Evolutionary conservation across 2,329 filamentous ascomycete species (phyloP).

Genomic region (Pyricularia grisea): DNA sequence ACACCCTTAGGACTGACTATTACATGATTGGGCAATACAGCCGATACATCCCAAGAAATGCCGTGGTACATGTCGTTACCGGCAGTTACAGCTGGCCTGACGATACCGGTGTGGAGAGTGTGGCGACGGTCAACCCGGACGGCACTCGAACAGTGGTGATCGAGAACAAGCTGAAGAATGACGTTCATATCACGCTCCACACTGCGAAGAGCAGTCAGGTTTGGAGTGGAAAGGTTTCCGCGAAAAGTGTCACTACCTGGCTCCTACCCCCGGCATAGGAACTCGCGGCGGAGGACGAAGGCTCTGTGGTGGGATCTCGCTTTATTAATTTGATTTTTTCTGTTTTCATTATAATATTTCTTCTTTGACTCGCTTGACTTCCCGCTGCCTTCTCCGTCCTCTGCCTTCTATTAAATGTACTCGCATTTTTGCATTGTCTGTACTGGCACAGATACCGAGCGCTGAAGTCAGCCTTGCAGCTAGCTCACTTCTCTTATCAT

Average conservation of each 20-base stretch:
- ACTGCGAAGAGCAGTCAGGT: slow-evolving; percentile 20
- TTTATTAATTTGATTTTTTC: background rate
- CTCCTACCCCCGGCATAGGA: slow-evolving; percentile 20
- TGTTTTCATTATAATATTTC: background rate
- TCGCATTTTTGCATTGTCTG: background rate
- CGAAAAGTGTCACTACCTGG: slow-evolving; percentile 28
- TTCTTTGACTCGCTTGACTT: background rate
- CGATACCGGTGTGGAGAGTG: slow-evolving; percentile 29
- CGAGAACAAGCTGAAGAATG: slow-evolving; percentile 35
- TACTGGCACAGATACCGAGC: too few species aligned
- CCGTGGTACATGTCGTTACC: slow-evolving; percentile 27
- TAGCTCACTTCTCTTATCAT: background rate
- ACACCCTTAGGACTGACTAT: slow-evolving; percentile 37
- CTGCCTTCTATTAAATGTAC: background rate
- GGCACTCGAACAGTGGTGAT: slow-evolving; percentile 33
- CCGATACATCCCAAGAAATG: slow-evolving; percentile 35
- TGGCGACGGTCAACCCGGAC: slow-evolving; percentile 37
- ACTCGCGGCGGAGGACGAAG: slow-evolving; percentile 2
- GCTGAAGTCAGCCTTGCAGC: too few species aligned
- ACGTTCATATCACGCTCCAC: slow-evolving; percentile 29
- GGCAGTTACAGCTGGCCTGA: slow-evolving; percentile 33
- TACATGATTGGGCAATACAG: slow-evolving; percentile 45
- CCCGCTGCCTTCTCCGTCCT: background rate
- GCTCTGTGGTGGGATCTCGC: background rate
- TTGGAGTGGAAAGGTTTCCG: slow-evolving; percentile 28